Conservation (phyloP, 2,329 filamentous ascomycete species). For the Aureobasidium melanogenum region DNA sequence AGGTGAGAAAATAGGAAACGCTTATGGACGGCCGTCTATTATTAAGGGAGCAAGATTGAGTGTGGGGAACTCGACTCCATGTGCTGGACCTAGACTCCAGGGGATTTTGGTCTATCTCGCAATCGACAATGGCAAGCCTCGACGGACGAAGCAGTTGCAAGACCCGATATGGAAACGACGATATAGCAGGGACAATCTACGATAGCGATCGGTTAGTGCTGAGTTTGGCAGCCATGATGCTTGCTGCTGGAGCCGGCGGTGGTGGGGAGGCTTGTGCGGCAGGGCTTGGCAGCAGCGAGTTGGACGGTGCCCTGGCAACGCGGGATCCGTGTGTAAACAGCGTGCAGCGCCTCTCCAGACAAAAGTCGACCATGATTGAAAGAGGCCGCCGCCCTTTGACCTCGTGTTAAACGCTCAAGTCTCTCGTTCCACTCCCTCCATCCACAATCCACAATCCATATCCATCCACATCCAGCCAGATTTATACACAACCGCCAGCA, state of each 20-base stretch:
- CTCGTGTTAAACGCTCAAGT: conserved; percentile 19
- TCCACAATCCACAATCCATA: not conserved
- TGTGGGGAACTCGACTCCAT: not conserved
- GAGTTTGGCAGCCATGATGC: not conserved
- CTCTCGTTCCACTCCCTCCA: conserved; percentile 25
- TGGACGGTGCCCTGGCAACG: not conserved
- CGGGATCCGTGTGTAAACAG: not conserved
- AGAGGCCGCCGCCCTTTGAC: not conserved
- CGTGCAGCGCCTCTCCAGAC: not conserved
- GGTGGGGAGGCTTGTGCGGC: not conserved
- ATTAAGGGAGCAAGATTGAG: not conserved
- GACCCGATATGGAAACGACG: not conserved
- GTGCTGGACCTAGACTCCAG: not conserved
- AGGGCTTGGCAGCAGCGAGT: not conserved
- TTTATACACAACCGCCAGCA: conserved; percentile 3
- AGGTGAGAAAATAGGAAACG: not conserved
- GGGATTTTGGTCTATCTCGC: not conserved
- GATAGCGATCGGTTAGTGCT: not conserved
- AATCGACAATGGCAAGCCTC: not conserved
- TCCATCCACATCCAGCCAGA: not conserved
- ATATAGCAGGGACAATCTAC: not conserved
- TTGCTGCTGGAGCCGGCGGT: not conserved
- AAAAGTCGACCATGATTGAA: not conserved
- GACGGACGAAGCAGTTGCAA: not conserved
- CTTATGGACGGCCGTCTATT: not conserved